Base-by-base conservation (phyloP, 768 basidiomycete genomes). In the Hygrocybe coccinea region DNA sequence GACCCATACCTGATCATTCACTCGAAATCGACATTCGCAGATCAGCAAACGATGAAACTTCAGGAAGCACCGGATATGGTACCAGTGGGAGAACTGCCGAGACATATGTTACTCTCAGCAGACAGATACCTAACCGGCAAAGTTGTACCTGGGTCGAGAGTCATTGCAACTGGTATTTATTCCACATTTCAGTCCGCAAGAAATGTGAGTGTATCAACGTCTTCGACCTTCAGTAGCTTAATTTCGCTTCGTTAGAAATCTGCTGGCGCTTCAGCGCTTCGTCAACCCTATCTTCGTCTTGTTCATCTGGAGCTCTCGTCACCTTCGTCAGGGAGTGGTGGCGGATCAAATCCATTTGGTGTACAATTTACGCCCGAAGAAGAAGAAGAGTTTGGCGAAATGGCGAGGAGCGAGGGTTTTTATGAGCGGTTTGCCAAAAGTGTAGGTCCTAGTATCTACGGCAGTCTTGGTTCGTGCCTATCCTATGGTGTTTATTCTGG, bases 61-160 rank as follows among this genome's bases (percentile, higher is more conserved):
- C 97, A 99, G 71, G 97, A 99, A 71, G 95, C 95, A 15, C 97
- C 97, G 0, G 97, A 99, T 69, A 97, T 97, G 92, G 97, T 99
- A 1, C 97, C 97, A 0, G 95, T 98, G 22, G 97, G 97, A 79
- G 97, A 99, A 67, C 76, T 99, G 39, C 97, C 97, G 8, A 75
- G 95, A 48, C 97, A 98, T 67, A 93, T 99, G 80, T 79, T 95
- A 50, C 76, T 99, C 22, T 95, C 91, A 25, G 85, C 84, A 4
- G 97, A 99, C 69, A 78, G 95, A 69, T 86, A 93, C 65, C 76
- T 98, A 52, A 92, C 95, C 0, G 93, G 91, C 0, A 86, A 86
- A 65, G 95, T 97, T 9, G 90, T 97, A 9, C 97, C 97, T 4
- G 97, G 97, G 2, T 92, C 94, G n/a, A 78, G 97, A 54, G 85